A percentile compares a stretch with the other conserved stretches of the same genome.
phyloP scores from a whole-genome alignment of 495 filamentous ascomycete genomes.

The Neurospora sp. region DNA sequence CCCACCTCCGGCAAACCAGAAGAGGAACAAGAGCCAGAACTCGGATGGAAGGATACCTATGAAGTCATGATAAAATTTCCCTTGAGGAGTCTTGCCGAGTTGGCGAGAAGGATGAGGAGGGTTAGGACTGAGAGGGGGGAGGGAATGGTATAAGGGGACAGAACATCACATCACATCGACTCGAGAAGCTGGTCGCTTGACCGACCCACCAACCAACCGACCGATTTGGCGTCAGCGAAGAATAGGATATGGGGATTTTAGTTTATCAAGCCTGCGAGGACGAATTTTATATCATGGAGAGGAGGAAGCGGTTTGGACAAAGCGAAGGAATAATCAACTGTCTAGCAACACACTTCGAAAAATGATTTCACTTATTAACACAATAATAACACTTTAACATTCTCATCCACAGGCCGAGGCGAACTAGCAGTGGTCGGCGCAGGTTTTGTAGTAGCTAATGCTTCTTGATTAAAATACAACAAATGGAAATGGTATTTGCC shows the following conservation, averaged over 20 bases:
- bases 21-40: neutral
- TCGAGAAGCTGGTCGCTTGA: neutral
- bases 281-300: too few species aligned
- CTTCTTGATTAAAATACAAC: neutral
- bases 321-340: too few species aligned
- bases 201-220: neutral
- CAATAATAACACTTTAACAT: neutral
- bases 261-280: neutral
- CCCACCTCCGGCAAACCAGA: neutral
- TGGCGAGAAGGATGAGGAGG: neutral
- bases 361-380: neutral
- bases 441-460: neutral
- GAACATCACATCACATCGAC: neutral
- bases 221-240: neutral
- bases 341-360: neutral
- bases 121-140: neutral
- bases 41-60: neutral
- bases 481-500: neutral
- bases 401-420: neutral
- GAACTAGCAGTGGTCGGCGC: neutral
- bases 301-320: too few species aligned
- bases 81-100: neutral
- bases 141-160: neutral
- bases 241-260: neutral
- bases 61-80: neutral